Conservation (phyloP, 768 basidiomycete species). For the Lentinula lateritia region DNA sequence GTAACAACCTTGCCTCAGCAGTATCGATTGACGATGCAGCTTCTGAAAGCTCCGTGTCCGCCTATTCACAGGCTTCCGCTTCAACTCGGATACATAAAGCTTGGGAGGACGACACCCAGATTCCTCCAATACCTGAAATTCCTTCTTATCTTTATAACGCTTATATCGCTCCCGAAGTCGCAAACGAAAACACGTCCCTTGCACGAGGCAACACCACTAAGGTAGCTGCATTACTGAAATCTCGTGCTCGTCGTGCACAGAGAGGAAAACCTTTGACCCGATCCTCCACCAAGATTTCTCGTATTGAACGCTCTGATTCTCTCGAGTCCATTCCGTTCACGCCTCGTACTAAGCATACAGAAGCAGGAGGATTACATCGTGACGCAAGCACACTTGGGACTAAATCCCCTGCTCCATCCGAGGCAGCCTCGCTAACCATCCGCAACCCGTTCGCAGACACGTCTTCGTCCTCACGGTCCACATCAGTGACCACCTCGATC, state of each 20-base stretch:
- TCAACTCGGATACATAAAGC: background rate
- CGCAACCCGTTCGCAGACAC: background rate
- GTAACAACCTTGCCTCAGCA: background rate
- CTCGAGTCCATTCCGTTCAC: background rate
- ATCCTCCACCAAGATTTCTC: background rate
- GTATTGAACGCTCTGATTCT: background rate
- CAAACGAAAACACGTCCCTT: background rate
- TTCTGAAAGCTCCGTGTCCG: background rate
- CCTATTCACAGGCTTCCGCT: slow-evolving; percentile 1
- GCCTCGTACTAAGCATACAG: background rate
- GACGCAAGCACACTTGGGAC: background rate
- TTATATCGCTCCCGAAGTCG: background rate
- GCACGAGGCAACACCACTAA: background rate
- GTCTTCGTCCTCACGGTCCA: background rate
- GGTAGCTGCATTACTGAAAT: background rate
- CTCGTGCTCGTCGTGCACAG: slow-evolving; percentile 1
- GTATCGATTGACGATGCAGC: background rate
- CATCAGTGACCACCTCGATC: background rate
- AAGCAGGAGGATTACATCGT: background rate
- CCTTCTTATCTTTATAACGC: no score
- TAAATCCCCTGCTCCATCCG: background rate
- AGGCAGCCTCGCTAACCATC: background rate
- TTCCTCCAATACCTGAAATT: background rate
- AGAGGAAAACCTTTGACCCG: background rate
- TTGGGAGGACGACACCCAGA: background rate